phyloP scores from a whole-genome alignment of 768 basidiomycete species.

The Tylopilus subfusipes region DNA sequence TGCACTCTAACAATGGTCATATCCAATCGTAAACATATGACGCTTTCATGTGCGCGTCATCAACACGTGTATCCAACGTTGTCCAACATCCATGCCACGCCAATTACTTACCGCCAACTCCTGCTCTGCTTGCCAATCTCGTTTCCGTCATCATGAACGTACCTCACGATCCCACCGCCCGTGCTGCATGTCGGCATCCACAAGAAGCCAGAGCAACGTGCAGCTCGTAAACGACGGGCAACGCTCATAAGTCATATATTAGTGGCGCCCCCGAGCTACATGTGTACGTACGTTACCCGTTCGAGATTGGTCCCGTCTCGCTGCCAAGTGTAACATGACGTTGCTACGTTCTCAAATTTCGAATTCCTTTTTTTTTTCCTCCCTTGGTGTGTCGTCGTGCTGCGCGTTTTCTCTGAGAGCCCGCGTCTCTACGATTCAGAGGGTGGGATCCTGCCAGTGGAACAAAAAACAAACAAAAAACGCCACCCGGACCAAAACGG shows the following conservation, averaged over 20 bases:
- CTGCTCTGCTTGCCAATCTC: neutral
- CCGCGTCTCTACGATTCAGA: neutral
- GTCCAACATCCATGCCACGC: neutral
- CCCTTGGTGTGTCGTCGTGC: no score
- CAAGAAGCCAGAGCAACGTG: no score
- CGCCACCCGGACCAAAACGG: neutral
- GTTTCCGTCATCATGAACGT: neutral
- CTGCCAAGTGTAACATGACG: neutral
- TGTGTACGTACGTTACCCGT: no score
- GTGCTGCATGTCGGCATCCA: neutral
- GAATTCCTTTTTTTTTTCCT: no score
- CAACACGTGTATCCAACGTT: slow-evolving; percentile 21
- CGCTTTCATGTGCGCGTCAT: neutral
- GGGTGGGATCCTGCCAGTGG: no score
- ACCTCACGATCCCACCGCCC: neutral
- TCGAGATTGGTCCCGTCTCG: no score
- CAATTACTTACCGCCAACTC: neutral
- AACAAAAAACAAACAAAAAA: neutral
- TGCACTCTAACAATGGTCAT: neutral
- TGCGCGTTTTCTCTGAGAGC: no score
- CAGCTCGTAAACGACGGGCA: no score
- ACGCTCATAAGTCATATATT: no score
- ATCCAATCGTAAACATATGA: neutral
- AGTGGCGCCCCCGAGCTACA: no score
- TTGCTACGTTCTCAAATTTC: neutral